Percentiles rank a stretch among this genome's conserved stretches.
Conservation (phyloP, 2,329 filamentous ascomycete genomes). For the Tetracladium maxilliforme region DNA sequence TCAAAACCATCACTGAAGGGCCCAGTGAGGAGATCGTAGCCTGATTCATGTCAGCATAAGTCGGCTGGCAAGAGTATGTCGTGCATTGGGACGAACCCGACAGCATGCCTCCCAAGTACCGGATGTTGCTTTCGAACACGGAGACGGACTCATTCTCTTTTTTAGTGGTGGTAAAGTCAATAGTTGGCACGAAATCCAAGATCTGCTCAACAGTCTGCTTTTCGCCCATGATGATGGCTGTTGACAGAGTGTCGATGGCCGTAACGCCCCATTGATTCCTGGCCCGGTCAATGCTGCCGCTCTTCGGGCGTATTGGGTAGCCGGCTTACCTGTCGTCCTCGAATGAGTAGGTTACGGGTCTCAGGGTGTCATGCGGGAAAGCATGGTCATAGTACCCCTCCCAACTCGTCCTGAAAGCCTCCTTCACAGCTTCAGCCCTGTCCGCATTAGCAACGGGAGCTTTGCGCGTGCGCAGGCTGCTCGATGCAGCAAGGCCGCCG, state of each 20-base stretch:
- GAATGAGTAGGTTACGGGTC: conserved; percentile 45
- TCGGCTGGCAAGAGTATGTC: too few species aligned
- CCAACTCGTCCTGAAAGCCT: conserved; percentile 54
- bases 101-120: conserved; percentile 69
- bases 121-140: conserved; percentile 76
- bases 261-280: conserved; percentile 77
- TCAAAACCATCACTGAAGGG: conserved; percentile 35
- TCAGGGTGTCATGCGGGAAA: conserved; percentile 59
- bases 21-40: conserved; percentile 54
- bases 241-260: conserved; percentile 62
- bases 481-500: too few species aligned
- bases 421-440: conserved; percentile 40
- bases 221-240: conserved; percentile 60
- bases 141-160: conserved; percentile 36
- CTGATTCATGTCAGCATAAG: conserved; percentile 14
- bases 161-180: conserved; percentile 51
- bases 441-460: neutral
- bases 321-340: too few species aligned
- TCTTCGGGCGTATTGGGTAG: conserved; percentile 39
- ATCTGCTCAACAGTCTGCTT: conserved; percentile 52
- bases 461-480: too few species aligned
- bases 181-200: conserved; percentile 47
- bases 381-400: conserved; percentile 55
- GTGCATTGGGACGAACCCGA: conserved; percentile 34
- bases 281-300: conserved; percentile 1